phyloP scores from a whole-genome alignment of 2,329 filamentous ascomycete species.

The Fusarium nisikadoi region DNA sequence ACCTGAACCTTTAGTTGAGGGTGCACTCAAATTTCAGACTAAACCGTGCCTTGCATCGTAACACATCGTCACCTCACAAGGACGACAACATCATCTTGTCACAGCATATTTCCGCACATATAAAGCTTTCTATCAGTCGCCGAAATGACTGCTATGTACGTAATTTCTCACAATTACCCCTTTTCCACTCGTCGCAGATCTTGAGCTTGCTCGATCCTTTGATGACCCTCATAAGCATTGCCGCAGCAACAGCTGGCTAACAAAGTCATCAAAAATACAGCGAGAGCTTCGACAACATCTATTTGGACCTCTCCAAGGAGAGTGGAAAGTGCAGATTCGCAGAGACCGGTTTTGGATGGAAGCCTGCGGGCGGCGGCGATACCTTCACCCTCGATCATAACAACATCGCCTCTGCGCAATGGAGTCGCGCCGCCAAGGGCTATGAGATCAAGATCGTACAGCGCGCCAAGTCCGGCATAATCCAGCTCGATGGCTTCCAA shows the following conservation, averaged over 20 bases:
- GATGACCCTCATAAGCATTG: conserved; percentile 6
- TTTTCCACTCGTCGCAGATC: not conserved
- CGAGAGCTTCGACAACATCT: conserved; percentile 97
- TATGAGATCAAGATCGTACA: conserved; percentile 94
- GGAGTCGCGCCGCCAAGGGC: conserved; percentile 92
- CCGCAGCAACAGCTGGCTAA: conserved; percentile 35
- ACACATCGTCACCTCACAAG: conserved; percentile 7
- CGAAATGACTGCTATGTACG: conserved; percentile 54
- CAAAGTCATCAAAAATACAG: conserved; percentile 49
- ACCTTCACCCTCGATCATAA: conserved; percentile 92
- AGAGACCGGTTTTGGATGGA: conserved; percentile 95
- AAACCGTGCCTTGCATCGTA: conserved; percentile 30
- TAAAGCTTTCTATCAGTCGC: conserved; percentile 16
- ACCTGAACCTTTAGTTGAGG: conserved; percentile 15
- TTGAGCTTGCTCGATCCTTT: not conserved
- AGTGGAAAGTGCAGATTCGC: conserved; percentile 94
- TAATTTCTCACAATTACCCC: conserved; percentile 17
- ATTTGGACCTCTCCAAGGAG: conserved; percentile 93
- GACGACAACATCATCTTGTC: conserved; percentile 5
- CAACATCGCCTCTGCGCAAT: conserved; percentile 88
- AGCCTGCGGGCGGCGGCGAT: conserved; percentile 85
- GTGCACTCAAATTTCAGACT: conserved; percentile 36
- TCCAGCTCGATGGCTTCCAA: conserved; percentile 95
- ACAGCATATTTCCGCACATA: not conserved
- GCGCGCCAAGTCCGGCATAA: conserved; percentile 78